Conservation (phyloP, 306 rosid genomes). For the Lablab purpureus region DNA sequence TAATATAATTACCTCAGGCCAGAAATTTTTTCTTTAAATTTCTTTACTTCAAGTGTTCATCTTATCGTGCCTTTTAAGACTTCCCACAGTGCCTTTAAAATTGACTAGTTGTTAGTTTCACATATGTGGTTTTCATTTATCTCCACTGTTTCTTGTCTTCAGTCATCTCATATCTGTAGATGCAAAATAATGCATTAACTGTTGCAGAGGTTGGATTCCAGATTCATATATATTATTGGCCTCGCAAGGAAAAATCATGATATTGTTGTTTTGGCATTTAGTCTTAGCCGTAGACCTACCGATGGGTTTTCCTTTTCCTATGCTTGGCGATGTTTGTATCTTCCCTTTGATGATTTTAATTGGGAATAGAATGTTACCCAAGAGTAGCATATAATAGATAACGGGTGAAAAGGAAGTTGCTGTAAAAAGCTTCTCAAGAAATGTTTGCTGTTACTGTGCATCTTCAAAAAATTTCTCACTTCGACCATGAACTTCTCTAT, state of each 20-base stretch:
- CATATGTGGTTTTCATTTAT: constrained; percentile 15
- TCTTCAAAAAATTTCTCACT: not conserved
- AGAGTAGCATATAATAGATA: not conserved
- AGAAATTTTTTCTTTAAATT: constrained; percentile 6
- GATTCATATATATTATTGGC: not conserved
- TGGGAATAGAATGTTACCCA: not conserved
- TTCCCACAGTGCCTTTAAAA: not conserved
- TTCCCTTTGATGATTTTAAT: not conserved
- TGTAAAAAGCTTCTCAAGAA: constrained; percentile 12
- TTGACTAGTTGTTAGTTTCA: not conserved
- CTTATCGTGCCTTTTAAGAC: constrained; percentile 17
- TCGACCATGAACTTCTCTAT: not conserved
- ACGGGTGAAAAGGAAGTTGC: not conserved
- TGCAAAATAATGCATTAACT: constrained; percentile 31
- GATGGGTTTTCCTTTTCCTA: not conserved
- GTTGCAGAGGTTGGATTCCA: constrained; percentile 1
- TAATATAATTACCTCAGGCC: constrained; percentile 18
- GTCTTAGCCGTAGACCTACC: not conserved
- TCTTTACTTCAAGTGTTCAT: constrained; percentile 2
- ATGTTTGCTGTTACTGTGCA: constrained; percentile 16
- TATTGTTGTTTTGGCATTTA: not conserved
- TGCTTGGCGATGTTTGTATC: constrained; percentile 4
- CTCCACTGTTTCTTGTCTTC: constrained; percentile 1
- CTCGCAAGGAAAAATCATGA: not conserved
- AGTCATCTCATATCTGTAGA: constrained; percentile 5